These are phyloP conservation scores for Hura crepitans DNA, from an alignment of 441 rosid genomes.

Conservation along the genomic window DNA sequence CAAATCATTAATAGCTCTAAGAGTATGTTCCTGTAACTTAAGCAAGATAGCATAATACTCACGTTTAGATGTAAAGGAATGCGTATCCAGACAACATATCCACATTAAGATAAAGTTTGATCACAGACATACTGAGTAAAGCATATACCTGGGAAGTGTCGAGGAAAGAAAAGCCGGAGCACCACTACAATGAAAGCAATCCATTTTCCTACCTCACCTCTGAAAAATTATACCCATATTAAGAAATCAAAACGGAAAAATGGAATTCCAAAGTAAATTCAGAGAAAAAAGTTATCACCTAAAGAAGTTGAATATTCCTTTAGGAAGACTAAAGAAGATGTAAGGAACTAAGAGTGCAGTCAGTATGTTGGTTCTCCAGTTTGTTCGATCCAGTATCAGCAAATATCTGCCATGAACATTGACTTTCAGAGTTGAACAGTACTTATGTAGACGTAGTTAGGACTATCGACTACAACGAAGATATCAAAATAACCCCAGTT, in stretches of 20 bases:
- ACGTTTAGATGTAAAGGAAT: background rate
- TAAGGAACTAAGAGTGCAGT: conserved; percentile 70
- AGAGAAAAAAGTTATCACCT: conserved; percentile 37
- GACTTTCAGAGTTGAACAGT: background rate
- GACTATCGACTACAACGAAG: background rate
- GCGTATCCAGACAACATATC: background rate
- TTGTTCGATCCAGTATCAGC: conserved; percentile 73
- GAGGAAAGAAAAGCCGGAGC: conserved; percentile 73
- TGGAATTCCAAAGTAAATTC: background rate
- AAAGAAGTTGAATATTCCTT: conserved; percentile 48
- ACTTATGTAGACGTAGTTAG: background rate
- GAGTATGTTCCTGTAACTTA: background rate
- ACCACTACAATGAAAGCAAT: conserved; percentile 70
- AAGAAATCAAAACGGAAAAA: background rate
- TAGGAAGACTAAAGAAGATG: conserved; percentile 75
- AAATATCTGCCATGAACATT: conserved; percentile 52
- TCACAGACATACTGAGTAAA: background rate
- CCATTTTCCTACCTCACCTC: conserved; percentile 75
- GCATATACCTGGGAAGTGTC: conserved; percentile 61
- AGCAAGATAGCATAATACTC: background rate
- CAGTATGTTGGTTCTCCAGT: conserved; percentile 81
- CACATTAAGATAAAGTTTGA: background rate
- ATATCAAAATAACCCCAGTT: no score
- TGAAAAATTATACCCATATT: conserved; percentile 17
- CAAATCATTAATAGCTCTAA: no score